Conservation (phyloP, 2,329 filamentous ascomycete species). For the Ophioceras dolichostomum region DNA sequence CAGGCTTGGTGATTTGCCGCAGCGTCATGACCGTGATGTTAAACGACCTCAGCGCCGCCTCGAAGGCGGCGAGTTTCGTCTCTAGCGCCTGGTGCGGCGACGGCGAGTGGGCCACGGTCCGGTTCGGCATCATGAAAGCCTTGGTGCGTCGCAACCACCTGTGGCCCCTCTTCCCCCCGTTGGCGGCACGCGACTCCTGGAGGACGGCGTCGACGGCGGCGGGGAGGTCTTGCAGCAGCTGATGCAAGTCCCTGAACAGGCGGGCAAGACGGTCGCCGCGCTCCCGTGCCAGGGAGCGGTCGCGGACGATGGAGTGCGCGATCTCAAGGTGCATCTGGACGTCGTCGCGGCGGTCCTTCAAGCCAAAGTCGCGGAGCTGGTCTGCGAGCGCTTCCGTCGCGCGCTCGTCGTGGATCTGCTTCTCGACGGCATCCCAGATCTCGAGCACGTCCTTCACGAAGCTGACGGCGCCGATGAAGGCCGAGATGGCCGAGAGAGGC, state of each 20-base stretch:
- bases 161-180: too few species aligned
- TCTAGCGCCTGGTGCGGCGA: background rate
- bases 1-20: background rate
- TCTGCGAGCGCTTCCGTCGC: background rate
- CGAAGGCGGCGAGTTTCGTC: background rate
- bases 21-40: background rate
- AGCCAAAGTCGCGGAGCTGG: background rate
- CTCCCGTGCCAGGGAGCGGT: background rate
- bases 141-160: too few species aligned
- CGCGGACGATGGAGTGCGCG: background rate
- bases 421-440: background rate
- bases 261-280: background rate
- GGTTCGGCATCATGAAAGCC: background rate
- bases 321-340: background rate
- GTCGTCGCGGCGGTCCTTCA: background rate
- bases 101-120: background rate
- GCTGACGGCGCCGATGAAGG: too few species aligned
- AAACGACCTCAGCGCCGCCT: background rate
- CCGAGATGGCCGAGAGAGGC: too few species aligned
- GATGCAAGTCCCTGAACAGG: background rate
- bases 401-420: background rate
- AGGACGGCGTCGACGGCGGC: background rate
- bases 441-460: background rate
- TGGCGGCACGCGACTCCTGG: background rate
- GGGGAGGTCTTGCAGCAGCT: background rate